Evolutionary conservation across 371 early-diverging fungal genomes (phyloP).

Genomic region (Mucor racemosus): DNA sequence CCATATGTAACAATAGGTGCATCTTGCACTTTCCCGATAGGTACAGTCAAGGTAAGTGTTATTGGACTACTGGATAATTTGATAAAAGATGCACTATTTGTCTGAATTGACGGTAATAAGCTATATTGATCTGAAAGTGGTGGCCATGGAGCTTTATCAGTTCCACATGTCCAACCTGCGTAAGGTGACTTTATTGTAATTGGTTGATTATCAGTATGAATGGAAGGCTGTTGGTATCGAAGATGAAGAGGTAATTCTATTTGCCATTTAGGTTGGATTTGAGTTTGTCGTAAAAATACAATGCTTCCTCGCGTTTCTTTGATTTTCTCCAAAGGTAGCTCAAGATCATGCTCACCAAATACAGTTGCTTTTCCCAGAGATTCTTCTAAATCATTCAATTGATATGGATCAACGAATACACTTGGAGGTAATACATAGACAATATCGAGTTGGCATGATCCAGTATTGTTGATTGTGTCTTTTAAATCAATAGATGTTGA

Average conservation of each 20-base stretch:
- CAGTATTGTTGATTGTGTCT: background rate
- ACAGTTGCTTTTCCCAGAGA: constrained; percentile 25
- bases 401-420: constrained; percentile 55
- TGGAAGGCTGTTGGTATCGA: constrained; percentile 49
- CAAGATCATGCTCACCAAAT: constrained; percentile 52
- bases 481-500: constrained; percentile 20
- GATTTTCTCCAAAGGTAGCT: constrained; percentile 49
- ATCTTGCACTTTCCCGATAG: constrained; percentile 44
- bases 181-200: constrained; percentile 36
- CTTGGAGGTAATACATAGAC: constrained; percentile 49
- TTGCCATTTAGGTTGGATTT: background rate
- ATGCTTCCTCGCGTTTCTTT: constrained; percentile 42
- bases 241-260: constrained; percentile 51
- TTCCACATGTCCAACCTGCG: constrained; percentile 48
- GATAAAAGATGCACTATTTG: constrained; percentile 11
- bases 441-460: constrained; percentile 37
- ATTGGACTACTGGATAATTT: constrained; percentile 10
- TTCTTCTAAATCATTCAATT: constrained; percentile 28
- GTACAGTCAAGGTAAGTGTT: constrained; percentile 30
- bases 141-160: constrained; percentile 13
- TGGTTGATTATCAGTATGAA: constrained; percentile 21
- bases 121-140: constrained; percentile 7
- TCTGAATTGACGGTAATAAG: constrained; percentile 7
- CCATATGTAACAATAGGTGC: constrained; percentile 31
- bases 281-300: constrained; percentile 38